Evolutionary conservation across 2,329 filamentous ascomycete species (phyloP).

Genomic region (Microthyrium microscopicum): DNA sequence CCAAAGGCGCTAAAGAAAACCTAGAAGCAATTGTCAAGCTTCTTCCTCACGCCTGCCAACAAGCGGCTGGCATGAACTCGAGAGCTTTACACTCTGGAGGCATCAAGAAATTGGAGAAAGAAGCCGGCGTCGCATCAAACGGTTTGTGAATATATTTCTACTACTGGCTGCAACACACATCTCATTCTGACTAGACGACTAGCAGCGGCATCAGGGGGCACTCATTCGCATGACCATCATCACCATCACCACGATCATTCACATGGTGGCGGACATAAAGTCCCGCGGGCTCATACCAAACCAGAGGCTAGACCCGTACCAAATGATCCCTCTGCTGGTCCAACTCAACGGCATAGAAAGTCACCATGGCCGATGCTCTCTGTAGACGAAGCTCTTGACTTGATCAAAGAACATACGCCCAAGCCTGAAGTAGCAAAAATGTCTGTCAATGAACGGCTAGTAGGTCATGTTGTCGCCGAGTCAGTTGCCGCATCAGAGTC

Average conservation of each 20-base stretch:
- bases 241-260: constrained; percentile 37
- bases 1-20: constrained; percentile 90
- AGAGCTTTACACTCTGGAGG: constrained; percentile 65
- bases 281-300: constrained; percentile 52
- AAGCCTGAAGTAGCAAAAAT: constrained; percentile 38
- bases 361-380: constrained; percentile 88
- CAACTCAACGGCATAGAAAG: constrained; percentile 55
- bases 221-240: constrained; percentile 20
- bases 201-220: neutral
- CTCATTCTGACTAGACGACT: neutral
- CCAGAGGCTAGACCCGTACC: constrained; percentile 37
- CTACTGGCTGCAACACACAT: neutral
- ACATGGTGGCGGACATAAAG: constrained; percentile 38
- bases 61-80: constrained; percentile 72
- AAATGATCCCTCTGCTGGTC: constrained; percentile 42
- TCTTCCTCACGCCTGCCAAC: constrained; percentile 87
- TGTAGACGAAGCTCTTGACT: constrained; percentile 60
- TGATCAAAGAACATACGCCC: constrained; percentile 61
- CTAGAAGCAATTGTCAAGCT: constrained; percentile 74
- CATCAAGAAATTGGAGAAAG: constrained; percentile 64
- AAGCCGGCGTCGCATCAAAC: constrained; percentile 48
- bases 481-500: constrained; percentile 65
- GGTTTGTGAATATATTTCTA: constrained; percentile 10
- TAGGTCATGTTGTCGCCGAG: constrained; percentile 66
- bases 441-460: constrained; percentile 47